A percentile compares a stretch with the other conserved stretches of the same genome.
Evolutionary conservation across 495 filamentous ascomycete species (phyloP).

Genomic region (Neurospora terricola): DNA sequence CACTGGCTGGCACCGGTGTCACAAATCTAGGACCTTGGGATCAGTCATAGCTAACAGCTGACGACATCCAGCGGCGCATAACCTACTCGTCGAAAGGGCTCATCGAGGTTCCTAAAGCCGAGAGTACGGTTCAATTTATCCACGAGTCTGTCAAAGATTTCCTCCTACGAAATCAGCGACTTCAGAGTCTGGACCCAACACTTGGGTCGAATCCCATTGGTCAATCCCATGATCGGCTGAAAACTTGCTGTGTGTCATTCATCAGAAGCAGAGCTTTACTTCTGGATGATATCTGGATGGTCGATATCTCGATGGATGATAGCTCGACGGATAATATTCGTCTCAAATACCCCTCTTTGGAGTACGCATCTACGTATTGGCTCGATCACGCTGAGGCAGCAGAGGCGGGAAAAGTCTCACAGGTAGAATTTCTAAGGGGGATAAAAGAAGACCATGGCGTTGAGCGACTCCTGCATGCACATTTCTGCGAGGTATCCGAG

Average conservation of each 20-base stretch:
- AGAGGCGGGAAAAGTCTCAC: neutral
- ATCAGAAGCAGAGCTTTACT: neutral
- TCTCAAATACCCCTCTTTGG: neutral
- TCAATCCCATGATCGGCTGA: slow-evolving; percentile 3
- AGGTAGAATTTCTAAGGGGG: neutral
- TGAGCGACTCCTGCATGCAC: neutral
- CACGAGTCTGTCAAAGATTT: slow-evolving; percentile 13
- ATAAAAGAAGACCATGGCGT: neutral
- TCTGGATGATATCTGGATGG: no score
- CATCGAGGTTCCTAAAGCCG: neutral
- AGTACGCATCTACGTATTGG: neutral
- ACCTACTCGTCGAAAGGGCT: slow-evolving; percentile 8
- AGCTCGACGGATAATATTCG: no score
- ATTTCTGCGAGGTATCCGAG: no score
- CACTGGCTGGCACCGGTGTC: neutral
- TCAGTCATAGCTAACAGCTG: neutral
- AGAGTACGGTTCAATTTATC: slow-evolving; percentile 4
- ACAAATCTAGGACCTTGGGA: neutral
- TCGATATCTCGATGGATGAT: no score
- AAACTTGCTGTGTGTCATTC: neutral
- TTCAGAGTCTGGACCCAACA: slow-evolving; percentile 5
- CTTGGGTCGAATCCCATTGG: slow-evolving; percentile 1
- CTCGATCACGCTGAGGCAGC: slow-evolving; percentile 6
- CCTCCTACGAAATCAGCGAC: slow-evolving; percentile 4
- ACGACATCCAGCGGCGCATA: slow-evolving; percentile 12